Evolutionary conservation across 805 yeast species (phyloP).

Genomic region (Saturnispora mendoncae): DNA sequence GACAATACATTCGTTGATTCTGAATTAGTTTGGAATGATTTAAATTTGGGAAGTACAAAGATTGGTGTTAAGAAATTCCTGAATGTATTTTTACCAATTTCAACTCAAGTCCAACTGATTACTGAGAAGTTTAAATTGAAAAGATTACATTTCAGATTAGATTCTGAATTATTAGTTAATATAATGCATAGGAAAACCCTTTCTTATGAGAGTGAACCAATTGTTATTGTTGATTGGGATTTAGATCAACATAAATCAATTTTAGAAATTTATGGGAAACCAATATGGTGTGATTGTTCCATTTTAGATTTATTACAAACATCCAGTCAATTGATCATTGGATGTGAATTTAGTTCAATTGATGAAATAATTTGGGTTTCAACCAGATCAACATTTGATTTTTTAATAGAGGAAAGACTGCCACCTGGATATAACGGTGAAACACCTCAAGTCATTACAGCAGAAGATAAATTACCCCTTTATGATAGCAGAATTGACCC

Average conservation of each 20-base stretch:
- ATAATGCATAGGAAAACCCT: not conserved
- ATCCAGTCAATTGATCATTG: slow-evolving; percentile 1
- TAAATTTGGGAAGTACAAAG: not conserved
- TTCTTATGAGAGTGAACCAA: not conserved
- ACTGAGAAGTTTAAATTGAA: slow-evolving; percentile 3
- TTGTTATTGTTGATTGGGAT: slow-evolving; percentile 1
- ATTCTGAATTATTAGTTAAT: not conserved
- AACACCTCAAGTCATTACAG: no score
- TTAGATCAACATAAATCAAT: not conserved
- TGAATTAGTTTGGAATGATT: slow-evolving; percentile 3
- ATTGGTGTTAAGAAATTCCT: slow-evolving; percentile 1
- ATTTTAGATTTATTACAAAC: slow-evolving; percentile 5
- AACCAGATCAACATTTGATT: slow-evolving; percentile 6
- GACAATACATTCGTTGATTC: slow-evolving; percentile 1
- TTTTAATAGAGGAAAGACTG: slow-evolving; percentile 5
- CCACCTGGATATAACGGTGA: slow-evolving; percentile 4
- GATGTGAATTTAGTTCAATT: not conserved
- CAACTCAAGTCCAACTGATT: slow-evolving; percentile 3
- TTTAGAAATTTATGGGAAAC: not conserved
- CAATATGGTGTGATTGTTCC: slow-evolving; percentile 6
- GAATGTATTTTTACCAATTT: slow-evolving; percentile 3
- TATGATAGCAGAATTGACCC: not conserved
- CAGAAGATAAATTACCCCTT: not conserved
- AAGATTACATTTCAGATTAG: slow-evolving; percentile 1
- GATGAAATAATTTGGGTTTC: slow-evolving; percentile 7